These are phyloP conservation scores for Penicillium sp. DNA, from an alignment of 2,329 filamentous ascomycete species.

Conservation along the genomic window DNA sequence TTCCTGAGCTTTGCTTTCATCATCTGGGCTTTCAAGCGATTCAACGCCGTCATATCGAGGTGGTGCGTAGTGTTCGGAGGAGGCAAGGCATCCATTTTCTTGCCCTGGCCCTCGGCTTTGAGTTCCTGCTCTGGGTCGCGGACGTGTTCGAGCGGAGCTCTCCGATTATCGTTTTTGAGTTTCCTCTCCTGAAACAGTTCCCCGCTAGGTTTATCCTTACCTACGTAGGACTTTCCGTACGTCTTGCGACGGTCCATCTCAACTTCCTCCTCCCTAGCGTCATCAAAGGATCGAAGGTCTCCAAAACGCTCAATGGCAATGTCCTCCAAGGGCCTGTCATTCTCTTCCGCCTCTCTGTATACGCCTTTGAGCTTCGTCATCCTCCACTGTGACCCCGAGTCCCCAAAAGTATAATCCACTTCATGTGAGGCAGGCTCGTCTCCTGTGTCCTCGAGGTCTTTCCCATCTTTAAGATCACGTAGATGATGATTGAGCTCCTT, in stretches of 20 bases:
- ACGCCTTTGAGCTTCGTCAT: conserved; percentile 92
- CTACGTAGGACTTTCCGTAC: conserved; percentile 81
- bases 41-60: conserved; percentile 76
- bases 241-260: conserved; percentile 79
- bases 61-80: conserved; percentile 50
- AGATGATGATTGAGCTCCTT: conserved; percentile 78
- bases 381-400: conserved; percentile 86
- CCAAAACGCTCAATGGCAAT: conserved; percentile 81
- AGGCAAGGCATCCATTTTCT: conserved; percentile 56
- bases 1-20: conserved; percentile 91
- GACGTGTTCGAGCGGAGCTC: conserved; percentile 30
- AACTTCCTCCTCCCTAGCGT: conserved; percentile 87
- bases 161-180: conserved; percentile 55
- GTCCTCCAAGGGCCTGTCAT: conserved; percentile 71
- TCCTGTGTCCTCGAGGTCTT: conserved; percentile 53
- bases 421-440: conserved; percentile 58
- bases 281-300: conserved; percentile 79
- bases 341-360: conserved; percentile 75
- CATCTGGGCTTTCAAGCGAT: conserved; percentile 86
- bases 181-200: conserved; percentile 79
- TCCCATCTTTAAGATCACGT: conserved; percentile 60
- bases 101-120: conserved; percentile 52
- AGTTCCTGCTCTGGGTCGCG: conserved; percentile 39
- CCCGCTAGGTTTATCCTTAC: conserved; percentile 82
- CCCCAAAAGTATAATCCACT: conserved; percentile 82